Base-by-base conservation (phyloP, 768 basidiomycete species). In the Pleurotus eryngii region DNA sequence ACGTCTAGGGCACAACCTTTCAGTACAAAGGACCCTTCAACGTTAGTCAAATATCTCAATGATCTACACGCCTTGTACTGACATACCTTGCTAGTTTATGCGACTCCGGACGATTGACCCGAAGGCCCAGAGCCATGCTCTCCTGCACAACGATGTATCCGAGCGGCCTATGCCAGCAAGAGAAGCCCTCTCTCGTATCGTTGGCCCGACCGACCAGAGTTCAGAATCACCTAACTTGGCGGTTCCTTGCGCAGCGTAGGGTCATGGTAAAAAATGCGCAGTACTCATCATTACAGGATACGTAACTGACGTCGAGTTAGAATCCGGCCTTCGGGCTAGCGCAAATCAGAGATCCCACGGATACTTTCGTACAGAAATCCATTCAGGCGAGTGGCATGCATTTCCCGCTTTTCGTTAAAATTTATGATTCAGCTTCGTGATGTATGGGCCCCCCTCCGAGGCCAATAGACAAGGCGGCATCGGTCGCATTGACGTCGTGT, bases 101-200 rank as follows among this genome's bases (percentile, higher is more conserved):
- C 68, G 74, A 9, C 65, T 83, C n/a, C 68, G 75, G 63, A 82
- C 82, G 0, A 58, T 72, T 39, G 84, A 86, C 57, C 68, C 77
- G 0, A 71, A 72, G 3, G 83, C 81, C 1, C 24, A 85, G 27
- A 70, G 74, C n/a, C 77, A 84, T 59, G 72, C 86, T 56, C 68
- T 86, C 9, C 67, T 68, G 5, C 76, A 82, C 56, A 64, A 69
- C n/a, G 65, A 72, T 14, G 67, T 69, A 39, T 82, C 78, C 45
- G 73, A 74, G 46, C 83, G 82, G 63, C 71, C 80, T 0, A 65
- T 71, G 5, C 50, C 61, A 0, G 42, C 61, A 8, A 65, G 72
- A 27, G 60, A 56, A 17, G 59, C 22, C 26, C 63, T 80, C 14
- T 49, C 59, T 1, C 62, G 61, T 26, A 49, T 77, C 17, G 61